These are phyloP conservation scores for Kalanchoe fedtschenkoi DNA, from an alignment of 164 flowering plant genomes.

Conservation along the genomic window DNA sequence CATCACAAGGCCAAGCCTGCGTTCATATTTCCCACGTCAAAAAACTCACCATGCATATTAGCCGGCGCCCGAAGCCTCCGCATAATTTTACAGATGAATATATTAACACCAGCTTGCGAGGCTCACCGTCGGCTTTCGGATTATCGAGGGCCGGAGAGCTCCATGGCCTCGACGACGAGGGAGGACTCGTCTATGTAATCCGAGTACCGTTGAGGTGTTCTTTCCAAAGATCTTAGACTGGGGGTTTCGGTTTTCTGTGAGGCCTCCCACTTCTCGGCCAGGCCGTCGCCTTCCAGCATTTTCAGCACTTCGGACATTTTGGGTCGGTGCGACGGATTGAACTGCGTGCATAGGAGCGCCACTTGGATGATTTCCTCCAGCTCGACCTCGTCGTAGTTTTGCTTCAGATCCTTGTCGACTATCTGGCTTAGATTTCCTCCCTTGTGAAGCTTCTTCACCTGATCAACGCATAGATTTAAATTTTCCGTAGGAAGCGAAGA, in stretches of 20 bases:
- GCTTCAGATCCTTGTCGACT: constrained; percentile 71
- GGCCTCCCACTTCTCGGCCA: constrained; percentile 84
- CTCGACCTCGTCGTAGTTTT: constrained; percentile 47
- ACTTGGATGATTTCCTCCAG: constrained; percentile 73
- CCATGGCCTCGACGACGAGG: constrained; percentile 76
- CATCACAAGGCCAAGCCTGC: too few relatives aligned
- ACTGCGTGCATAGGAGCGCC: constrained; percentile 69
- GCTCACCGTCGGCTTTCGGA: too few relatives aligned
- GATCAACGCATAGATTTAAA: constrained; percentile 1
- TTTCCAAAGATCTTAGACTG: constrained; percentile 32
- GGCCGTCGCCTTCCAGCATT: constrained; percentile 81
- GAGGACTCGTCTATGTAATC: constrained; percentile 67
- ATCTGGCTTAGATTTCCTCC: constrained; percentile 52
- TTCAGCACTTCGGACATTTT: constrained; percentile 68
- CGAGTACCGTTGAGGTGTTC: constrained; percentile 39
- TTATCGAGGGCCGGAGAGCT: constrained; percentile 83
- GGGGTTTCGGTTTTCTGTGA: constrained; percentile 58
- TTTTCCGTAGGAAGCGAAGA: background rate
- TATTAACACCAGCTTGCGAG: too few relatives aligned
- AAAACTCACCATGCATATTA: too few relatives aligned
- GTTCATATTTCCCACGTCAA: too few relatives aligned
- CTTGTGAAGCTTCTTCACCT: constrained; percentile 80
- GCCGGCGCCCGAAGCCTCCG: too few relatives aligned
- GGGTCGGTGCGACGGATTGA: constrained; percentile 61
- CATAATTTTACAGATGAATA: too few relatives aligned